Evolutionary conservation across 208 protist species (phyloP).

Genomic region (Leishmania turanica): DNA sequence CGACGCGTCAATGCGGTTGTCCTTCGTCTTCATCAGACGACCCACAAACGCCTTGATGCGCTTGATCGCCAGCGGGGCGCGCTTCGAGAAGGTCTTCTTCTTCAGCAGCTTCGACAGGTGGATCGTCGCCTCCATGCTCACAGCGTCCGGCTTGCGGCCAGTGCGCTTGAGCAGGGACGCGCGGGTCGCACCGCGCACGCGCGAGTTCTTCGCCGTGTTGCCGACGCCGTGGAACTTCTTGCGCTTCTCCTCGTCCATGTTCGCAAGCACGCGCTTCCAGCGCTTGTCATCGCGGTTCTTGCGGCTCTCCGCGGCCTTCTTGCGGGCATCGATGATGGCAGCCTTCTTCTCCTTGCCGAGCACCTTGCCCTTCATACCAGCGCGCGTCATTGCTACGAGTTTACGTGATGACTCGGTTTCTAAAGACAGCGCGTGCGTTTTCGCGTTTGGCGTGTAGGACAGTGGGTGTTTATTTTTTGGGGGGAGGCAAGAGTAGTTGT

Average conservation of each 20-base stretch:
- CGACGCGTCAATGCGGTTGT: conserved; percentile 97
- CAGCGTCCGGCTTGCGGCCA: conserved; percentile 84
- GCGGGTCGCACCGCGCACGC: conserved; percentile 81
- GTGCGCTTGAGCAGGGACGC: conserved; percentile 83
- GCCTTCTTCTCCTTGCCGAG: conserved; percentile 88
- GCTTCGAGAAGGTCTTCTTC: conserved; percentile 96
- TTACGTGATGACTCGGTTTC: conserved; percentile 26
- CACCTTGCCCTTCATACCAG: conserved; percentile 78
- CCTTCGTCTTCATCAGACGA: conserved; percentile 96
- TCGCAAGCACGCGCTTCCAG: conserved; percentile 89
- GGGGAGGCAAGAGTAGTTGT: not conserved
- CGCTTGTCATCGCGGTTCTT: conserved; percentile 87
- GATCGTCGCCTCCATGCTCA: conserved; percentile 97
- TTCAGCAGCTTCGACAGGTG: conserved; percentile 97
- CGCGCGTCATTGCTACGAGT: conserved; percentile 14
- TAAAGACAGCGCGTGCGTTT: not conserved
- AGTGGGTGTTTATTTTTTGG: not conserved
- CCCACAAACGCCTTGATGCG: conserved; percentile 95
- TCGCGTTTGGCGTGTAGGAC: not conserved
- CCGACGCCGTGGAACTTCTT: conserved; percentile 88
- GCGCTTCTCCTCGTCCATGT: conserved; percentile 86
- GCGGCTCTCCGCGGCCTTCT: conserved; percentile 72
- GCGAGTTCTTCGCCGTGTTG: conserved; percentile 87
- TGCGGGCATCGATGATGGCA: conserved; percentile 73
- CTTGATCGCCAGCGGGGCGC: conserved; percentile 96